A percentile compares a stretch with the other conserved stretches of the same genome.
Conservation (phyloP, 495 filamentous ascomycete species). For the Darksidea phi region DNA sequence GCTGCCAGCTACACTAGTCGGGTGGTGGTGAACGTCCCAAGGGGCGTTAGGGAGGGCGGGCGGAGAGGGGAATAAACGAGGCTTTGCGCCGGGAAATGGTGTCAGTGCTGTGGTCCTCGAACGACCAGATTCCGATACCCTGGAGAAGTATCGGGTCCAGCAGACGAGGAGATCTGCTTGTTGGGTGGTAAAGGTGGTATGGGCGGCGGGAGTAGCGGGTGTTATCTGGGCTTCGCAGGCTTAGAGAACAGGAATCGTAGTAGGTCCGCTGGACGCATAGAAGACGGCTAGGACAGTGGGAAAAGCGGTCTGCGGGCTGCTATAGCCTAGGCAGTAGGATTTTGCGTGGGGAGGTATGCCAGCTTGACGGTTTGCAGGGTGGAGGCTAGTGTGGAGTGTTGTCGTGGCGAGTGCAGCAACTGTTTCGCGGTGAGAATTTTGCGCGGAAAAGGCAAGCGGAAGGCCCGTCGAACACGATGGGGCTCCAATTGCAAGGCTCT, state of each 20-base stretch:
- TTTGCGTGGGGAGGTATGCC: slow-evolving; percentile 24
- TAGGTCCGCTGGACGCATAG: slow-evolving; percentile 90
- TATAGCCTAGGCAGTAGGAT: slow-evolving; percentile 33
- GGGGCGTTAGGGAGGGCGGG: slow-evolving; percentile 83
- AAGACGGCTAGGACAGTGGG: slow-evolving; percentile 45
- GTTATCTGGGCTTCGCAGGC: slow-evolving; percentile 97
- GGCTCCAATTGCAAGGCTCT: too few relatives aligned
- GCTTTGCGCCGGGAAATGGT: slow-evolving; percentile 83
- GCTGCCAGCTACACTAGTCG: slow-evolving; percentile 45
- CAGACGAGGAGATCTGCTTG: slow-evolving; percentile 80
- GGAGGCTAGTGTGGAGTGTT: not conserved
- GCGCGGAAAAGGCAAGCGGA: too few relatives aligned
- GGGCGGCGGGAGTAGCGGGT: slow-evolving; percentile 46
- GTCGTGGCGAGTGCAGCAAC: not conserved
- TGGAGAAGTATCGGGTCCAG: slow-evolving; percentile 83
- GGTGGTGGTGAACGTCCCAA: slow-evolving; percentile 50
- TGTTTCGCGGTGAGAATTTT: not conserved
- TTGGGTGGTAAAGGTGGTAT: slow-evolving; percentile 30
- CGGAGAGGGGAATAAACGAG: slow-evolving; percentile 77
- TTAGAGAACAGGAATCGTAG: slow-evolving; percentile 95
- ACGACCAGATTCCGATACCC: slow-evolving; percentile 82
- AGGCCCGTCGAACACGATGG: too few relatives aligned
- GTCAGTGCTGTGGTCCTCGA: slow-evolving; percentile 66
- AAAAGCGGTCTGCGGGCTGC: slow-evolving; percentile 27
- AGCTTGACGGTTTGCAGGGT: slow-evolving; percentile 25